These are phyloP conservation scores for Syzygium aqueum DNA, from an alignment of 345 rosid species.

Conservation along the genomic window DNA sequence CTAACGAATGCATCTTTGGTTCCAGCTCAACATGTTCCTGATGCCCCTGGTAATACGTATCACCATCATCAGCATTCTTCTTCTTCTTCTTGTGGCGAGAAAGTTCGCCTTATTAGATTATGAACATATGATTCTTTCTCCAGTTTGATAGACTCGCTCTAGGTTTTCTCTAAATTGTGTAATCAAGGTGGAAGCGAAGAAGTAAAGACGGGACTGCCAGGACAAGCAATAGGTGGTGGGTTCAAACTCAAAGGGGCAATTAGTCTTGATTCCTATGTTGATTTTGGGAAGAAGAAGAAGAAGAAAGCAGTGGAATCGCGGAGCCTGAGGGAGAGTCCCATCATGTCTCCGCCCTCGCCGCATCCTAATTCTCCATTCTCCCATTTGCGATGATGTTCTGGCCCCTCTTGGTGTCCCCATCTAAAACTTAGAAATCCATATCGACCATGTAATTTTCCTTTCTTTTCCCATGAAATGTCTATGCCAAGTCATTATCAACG, in stretches of 20 bases:
- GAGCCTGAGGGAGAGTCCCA: background rate
- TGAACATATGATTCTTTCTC: background rate
- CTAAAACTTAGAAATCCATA: too few relatives aligned
- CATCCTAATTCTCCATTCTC: accelerated
- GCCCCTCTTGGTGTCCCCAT: too few relatives aligned
- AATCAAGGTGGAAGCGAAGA: background rate
- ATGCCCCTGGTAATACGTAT: too few relatives aligned
- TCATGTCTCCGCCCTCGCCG: background rate
- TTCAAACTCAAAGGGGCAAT: background rate
- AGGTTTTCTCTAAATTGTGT: background rate
- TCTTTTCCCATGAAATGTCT: too few relatives aligned
- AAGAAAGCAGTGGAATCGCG: background rate
- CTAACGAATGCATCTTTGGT: too few relatives aligned
- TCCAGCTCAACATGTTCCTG: too few relatives aligned
- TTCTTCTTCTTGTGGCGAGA: background rate
- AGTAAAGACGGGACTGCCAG: background rate
- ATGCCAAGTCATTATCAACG: too few relatives aligned
- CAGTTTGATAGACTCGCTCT: background rate
- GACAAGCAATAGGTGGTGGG: background rate
- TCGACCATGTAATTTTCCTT: too few relatives aligned
- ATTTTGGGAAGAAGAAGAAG: background rate
- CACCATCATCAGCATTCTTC: too few relatives aligned
- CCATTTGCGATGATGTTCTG: too few relatives aligned
- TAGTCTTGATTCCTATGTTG: background rate
- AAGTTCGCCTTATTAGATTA: background rate